Evolutionary conservation across 176 grass and related monocot species (phyloP).

Genomic region (Urochloa ruziziensis): DNA sequence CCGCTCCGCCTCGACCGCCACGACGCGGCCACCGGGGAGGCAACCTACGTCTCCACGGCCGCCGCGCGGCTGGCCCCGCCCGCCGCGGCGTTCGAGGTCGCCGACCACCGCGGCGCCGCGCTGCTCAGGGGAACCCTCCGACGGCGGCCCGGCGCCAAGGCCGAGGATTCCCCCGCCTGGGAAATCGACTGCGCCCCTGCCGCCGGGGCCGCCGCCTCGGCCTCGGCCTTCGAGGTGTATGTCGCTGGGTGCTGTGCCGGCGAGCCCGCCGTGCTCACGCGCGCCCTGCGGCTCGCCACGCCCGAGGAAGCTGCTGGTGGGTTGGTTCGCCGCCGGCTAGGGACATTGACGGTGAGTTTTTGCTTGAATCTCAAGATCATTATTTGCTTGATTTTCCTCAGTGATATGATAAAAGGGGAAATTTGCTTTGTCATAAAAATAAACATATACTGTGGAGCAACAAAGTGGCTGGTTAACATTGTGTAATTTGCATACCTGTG

Average conservation of each 20-base stretch:
- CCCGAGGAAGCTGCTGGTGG: slow-evolving; percentile 27
- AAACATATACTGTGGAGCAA: neutral
- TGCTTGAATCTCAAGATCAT: neutral
- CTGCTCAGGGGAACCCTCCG: slow-evolving; percentile 63
- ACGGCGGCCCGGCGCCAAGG: slow-evolving; percentile 31
- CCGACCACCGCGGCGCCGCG: slow-evolving; percentile 59
- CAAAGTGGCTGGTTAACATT: neutral
- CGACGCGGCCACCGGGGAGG: slow-evolving; percentile 57
- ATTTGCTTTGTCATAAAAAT: neutral
- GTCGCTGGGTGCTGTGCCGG: slow-evolving; percentile 71
- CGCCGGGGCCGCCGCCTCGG: slow-evolving; percentile 38
- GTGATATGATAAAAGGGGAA: neutral
- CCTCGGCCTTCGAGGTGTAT: slow-evolving; percentile 70
- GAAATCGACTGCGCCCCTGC: slow-evolving; percentile 70
- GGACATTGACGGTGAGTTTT: slow-evolving; percentile 23
- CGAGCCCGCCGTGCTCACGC: slow-evolving; percentile 63
- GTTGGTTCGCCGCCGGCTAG: slow-evolving; percentile 16
- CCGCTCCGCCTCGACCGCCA: slow-evolving; percentile 69
- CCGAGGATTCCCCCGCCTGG: slow-evolving; percentile 45
- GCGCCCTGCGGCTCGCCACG: slow-evolving; percentile 59
- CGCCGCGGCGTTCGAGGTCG: slow-evolving; percentile 56
- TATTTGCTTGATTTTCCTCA: neutral
- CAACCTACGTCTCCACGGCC: slow-evolving; percentile 73
- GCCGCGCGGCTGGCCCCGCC: slow-evolving; percentile 45
- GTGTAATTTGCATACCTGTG: neutral